Base-by-base conservation (phyloP, 352 stramenopile species). In the Phytophthora melonis region DNA sequence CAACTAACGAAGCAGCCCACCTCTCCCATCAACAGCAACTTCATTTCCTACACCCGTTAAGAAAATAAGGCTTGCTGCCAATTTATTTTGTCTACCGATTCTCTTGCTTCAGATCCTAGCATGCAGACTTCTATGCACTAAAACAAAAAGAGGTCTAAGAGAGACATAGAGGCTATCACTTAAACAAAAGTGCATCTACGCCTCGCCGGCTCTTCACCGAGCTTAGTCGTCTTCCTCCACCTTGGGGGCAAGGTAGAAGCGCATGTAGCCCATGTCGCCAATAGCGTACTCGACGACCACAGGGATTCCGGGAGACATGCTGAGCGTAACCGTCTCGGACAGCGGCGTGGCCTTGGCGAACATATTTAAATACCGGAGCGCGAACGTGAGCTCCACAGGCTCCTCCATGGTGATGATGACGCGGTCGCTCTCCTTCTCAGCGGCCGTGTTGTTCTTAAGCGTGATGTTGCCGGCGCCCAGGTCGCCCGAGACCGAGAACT, bases 191-290 rank as follows among this genome's bases (percentile, higher is more conserved):
- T 27, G 23, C 23, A 27, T 27, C 23, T 27, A 1, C 13, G 39
- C 36, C 36, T 43, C 36, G 36, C 36, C 10, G 36, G 9, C 10
- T 45, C 39, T 36, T 14, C 16, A 1, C 23, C 14, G 27, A 52
- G n/a, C 64, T 90, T 93, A 96, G 67, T 96, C 89, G 56, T 99
- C 97, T 70, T 99, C 98, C 79, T 99, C 98, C 81, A 99, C 99
- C 93, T 99, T 99, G 32, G 98, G 98, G 63, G 98, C 98, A 52
- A 99, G 90, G 89, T 99, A 99, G 90, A 99, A 99, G 72, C 98
- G 97, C 67, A 99, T 96, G 88, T 98, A 97, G 59, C 98, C 98
- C 66, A 97, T 98, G 72, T 99, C 94, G 21, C 97, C 95, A 74
- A 99, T 99, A 30, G 95, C 94, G 88, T 99, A 99, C 86, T 99